Conservation (phyloP, 768 basidiomycete genomes). For the Tremella mesenterica region DNA sequence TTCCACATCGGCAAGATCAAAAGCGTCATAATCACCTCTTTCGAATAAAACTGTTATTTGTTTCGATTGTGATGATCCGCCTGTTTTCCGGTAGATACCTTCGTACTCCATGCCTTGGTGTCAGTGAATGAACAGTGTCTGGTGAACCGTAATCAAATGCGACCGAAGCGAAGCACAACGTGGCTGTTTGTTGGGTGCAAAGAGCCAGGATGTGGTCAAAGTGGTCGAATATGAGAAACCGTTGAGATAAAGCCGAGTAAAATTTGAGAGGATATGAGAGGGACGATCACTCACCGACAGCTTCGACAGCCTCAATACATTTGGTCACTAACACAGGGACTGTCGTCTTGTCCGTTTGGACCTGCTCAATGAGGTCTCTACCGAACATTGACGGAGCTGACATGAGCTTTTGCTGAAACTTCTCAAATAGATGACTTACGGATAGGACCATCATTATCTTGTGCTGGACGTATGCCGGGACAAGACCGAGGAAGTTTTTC, state of each 20-base stretch:
- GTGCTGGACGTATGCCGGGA: constrained; percentile 45
- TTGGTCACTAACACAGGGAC: constrained; percentile 89
- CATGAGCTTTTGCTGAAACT: too few relatives aligned
- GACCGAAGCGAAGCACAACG: too few relatives aligned
- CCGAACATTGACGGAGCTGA: constrained; percentile 87
- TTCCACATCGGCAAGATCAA: constrained; percentile 77
- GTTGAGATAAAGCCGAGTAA: not conserved
- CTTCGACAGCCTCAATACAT: constrained; percentile 89
- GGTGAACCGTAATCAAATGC: not conserved
- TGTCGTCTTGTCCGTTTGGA: constrained; percentile 44
- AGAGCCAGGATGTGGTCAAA: too few relatives aligned
- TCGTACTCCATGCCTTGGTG: constrained; percentile 79
- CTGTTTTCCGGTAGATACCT: constrained; percentile 96
- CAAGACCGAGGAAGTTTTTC: constrained; percentile 62
- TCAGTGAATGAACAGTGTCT: too few relatives aligned
- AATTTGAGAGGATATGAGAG: not conserved
- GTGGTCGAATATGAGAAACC: too few relatives aligned
- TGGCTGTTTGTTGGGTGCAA: too few relatives aligned
- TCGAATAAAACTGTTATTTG: constrained; percentile 91
- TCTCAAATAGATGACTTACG: constrained; percentile 29
- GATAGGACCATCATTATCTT: constrained; percentile 37
- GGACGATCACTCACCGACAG: constrained; percentile 55
- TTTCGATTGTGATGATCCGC: constrained; percentile 85
- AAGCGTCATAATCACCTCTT: constrained; percentile 75
- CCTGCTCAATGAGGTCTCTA: constrained; percentile 75